Conservation (phyloP, 495 filamentous ascomycete genomes). For the Aspergillus coremiiformis region DNA sequence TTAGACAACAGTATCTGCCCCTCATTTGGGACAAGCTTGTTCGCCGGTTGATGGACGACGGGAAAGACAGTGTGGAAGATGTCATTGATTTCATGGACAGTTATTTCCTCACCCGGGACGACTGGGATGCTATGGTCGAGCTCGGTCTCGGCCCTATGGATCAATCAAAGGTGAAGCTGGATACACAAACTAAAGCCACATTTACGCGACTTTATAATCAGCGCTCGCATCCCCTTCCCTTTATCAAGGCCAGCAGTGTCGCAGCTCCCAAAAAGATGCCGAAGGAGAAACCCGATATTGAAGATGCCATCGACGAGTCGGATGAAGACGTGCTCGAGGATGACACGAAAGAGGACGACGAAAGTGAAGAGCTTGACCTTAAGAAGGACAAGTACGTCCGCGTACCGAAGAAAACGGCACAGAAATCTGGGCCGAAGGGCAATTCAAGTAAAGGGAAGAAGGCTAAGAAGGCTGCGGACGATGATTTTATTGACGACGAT, state of each 20-base stretch:
- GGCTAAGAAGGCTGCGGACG: conserved; percentile 41
- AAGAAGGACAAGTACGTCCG: conserved; percentile 97
- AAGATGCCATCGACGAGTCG: conserved; percentile 91
- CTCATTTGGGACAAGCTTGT: conserved; percentile 79
- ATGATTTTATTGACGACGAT: conserved; percentile 38
- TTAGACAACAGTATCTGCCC: conserved; percentile 90
- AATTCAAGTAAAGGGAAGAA: conserved; percentile 49
- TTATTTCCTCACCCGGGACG: conserved; percentile 93
- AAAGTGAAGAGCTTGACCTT: conserved; percentile 66
- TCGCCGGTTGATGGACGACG: conserved; percentile 58
- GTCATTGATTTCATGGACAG: conserved; percentile 90
- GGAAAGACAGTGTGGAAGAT: conserved; percentile 66
- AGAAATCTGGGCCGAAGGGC: conserved; percentile 20
- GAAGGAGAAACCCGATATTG: conserved; percentile 84
- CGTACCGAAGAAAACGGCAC: conserved; percentile 62
- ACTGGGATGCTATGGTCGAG: conserved; percentile 88
- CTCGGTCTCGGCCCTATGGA: conserved; percentile 82
- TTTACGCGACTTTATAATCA: conserved; percentile 90
- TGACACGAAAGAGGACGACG: conserved; percentile 53
- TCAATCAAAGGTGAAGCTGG: conserved; percentile 64
- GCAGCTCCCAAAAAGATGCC: conserved; percentile 57
- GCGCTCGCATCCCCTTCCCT: conserved; percentile 82
- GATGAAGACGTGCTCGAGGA: conserved; percentile 61
- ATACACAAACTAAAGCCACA: conserved; percentile 73
- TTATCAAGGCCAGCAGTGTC: conserved; percentile 85